Evolutionary conservation across 148 eudicot species (phyloP), one percentile per base, ranked within the genome.

Genomic region (Arbutus unedo): DNA sequence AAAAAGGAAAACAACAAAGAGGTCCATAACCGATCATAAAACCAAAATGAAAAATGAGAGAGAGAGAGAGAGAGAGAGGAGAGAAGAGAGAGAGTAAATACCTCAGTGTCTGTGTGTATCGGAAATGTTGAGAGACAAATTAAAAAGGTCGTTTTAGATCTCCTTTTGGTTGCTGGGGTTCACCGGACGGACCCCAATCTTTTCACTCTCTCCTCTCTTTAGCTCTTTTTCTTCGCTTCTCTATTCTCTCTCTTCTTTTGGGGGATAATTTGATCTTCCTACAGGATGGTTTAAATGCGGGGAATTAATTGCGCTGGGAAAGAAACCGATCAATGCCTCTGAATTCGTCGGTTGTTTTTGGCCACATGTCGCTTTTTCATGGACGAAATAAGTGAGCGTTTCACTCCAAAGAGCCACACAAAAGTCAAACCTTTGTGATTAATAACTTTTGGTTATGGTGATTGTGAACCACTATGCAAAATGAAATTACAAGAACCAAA

Each of bases 341-440:
- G 76, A 87, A 84, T 81, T 81, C 85, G 87, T 85, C 82, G 77
- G 53, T 83, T 83, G 86, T 89, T 85, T 72, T 3, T 4, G 38
- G 10, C 51, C 89, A 89, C 89, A 88, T 90, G 93, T 83, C 89
- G 0, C 3, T 0, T 85, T 68, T 1, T 60, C 73, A 68, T 71
- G 51, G 75, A 67, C 7, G n/a, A 47, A 66, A 21, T 62, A 3
- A 62, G 38, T 41, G 74, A 44, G 85, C 85, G 88, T 90, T 88
- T 86, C 85, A 31, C 6, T 66, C 60, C 78, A 8, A 10, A 45
- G 10, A 5, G 72, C 23, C 15, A 38, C 5, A 75, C 14, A 79
- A 88, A 90, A 90, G 92, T 90, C 92, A 90, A 90, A 86, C 84
- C 82, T 44, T 38, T n/a, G n/a, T n/a, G n/a, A n/a, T n/a, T n/a